Evolutionary conservation across 2,329 filamentous ascomycete species (phyloP).

Genomic region (Ambrosiella xylebori): DNA sequence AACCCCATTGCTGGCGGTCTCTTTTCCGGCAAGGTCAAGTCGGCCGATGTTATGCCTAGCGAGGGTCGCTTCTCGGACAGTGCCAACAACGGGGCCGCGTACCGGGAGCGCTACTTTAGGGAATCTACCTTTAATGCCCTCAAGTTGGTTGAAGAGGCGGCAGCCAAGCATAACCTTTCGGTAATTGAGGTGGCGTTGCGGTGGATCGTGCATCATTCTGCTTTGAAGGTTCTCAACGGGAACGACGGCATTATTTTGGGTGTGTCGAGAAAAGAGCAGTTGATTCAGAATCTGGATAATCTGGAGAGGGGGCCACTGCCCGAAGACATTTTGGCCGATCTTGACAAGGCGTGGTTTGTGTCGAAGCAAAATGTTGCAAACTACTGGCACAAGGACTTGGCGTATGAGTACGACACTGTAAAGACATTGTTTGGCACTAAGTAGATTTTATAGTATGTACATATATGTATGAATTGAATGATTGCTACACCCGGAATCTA

Average conservation of each 20-base stretch:
- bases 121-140: slow-evolving; percentile 48
- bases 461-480: background rate
- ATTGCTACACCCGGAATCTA: background rate
- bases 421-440: slow-evolving; percentile 37
- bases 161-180: slow-evolving; percentile 48
- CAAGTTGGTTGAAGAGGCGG: slow-evolving; percentile 47
- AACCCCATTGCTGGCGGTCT: slow-evolving; percentile 70
- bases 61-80: slow-evolving; percentile 54
- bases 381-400: slow-evolving; percentile 43
- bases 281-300: slow-evolving; percentile 38
- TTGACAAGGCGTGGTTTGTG: slow-evolving; percentile 66
- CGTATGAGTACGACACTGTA: slow-evolving; percentile 49
- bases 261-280: slow-evolving; percentile 38
- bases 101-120: slow-evolving; percentile 56
- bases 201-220: slow-evolving; percentile 57
- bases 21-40: slow-evolving; percentile 65
- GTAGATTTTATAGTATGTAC: background rate
- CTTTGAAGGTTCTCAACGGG: slow-evolving; percentile 32
- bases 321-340: slow-evolving; percentile 52
- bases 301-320: slow-evolving; percentile 57
- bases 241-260: slow-evolving; percentile 45
- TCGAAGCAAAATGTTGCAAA: slow-evolving; percentile 38
- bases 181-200: slow-evolving; percentile 57
- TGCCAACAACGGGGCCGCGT: slow-evolving; percentile 35
- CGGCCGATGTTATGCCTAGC: slow-evolving; percentile 39